phyloP scores from a whole-genome alignment of 73 alveolate species.

The Symbiodinium pilosum region DNA sequence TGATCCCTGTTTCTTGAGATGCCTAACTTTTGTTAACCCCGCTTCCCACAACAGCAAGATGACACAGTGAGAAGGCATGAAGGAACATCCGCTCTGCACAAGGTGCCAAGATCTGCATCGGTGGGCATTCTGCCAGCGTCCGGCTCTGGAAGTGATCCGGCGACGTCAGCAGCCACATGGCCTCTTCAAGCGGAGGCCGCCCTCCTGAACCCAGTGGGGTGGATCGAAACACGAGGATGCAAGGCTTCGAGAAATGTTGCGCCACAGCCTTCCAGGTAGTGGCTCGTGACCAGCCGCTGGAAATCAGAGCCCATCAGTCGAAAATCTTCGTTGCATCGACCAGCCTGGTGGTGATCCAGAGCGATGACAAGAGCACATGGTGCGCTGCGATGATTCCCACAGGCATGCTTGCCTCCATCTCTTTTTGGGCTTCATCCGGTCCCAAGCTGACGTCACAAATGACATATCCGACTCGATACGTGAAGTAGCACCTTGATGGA shows the following conservation, averaged over 20 bases:
- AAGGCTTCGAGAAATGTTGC: neutral
- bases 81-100: slow-evolving; percentile 50
- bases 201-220: neutral
- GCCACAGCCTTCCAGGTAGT: slow-evolving; percentile 53
- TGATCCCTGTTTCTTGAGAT: no score
- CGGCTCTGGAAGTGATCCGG: slow-evolving; percentile 80
- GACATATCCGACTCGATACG: slow-evolving; percentile 77
- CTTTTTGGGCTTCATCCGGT: slow-evolving; percentile 57
- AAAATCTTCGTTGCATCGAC: slow-evolving; percentile 63
- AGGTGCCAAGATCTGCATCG: slow-evolving; percentile 75
- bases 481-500: slow-evolving; percentile 78
- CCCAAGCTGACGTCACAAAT: slow-evolving; percentile 74
- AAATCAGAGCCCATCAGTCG: slow-evolving; percentile 85
- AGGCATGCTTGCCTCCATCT: slow-evolving; percentile 51
- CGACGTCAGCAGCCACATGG: slow-evolving; percentile 67
- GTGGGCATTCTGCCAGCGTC: slow-evolving; percentile 80
- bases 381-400: neutral
- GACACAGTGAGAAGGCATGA: slow-evolving; percentile 11
- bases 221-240: neutral
- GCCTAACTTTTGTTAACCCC: no score
- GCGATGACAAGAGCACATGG: neutral
- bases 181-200: slow-evolving; percentile 88
- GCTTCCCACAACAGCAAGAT: slow-evolving; percentile 31
- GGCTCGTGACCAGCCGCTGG: slow-evolving; percentile 46
- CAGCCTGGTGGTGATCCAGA: neutral